These are phyloP conservation scores for Fusarium palustre DNA, from an alignment of 2,329 filamentous ascomycete genomes.

Conservation along the genomic window DNA sequence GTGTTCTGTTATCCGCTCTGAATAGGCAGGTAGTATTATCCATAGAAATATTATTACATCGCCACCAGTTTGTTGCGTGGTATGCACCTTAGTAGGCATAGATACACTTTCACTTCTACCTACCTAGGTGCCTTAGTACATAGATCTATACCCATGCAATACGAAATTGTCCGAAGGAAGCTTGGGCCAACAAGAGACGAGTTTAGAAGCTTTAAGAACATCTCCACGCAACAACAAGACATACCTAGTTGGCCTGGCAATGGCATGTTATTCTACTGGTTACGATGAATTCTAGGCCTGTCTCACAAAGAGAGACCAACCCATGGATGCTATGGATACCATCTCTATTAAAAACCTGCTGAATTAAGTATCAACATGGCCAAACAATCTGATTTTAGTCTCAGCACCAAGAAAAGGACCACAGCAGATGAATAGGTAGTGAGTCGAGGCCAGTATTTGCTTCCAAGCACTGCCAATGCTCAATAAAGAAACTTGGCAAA, in stretches of 20 bases:
- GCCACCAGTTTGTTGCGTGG: neutral
- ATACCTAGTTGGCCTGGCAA: neutral
- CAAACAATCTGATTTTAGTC: neutral
- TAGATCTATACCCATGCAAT: neutral
- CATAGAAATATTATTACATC: neutral
- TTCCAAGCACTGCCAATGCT: neutral
- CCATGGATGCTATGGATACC: no score
- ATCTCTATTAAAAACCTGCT: neutral
- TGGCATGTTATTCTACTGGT: neutral
- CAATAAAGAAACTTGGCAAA: neutral
- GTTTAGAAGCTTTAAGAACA: neutral
- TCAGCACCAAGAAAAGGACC: slow-evolving; percentile 10
- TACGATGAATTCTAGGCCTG: neutral
- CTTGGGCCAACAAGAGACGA: slow-evolving; percentile 1
- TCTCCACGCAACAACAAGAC: neutral
- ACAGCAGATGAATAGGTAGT: neutral
- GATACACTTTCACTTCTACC: neutral
- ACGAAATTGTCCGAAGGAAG: slow-evolving; percentile 8
- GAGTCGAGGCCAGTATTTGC: neutral
- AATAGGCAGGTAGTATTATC: neutral
- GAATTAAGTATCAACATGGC: neutral
- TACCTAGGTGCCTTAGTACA: no score
- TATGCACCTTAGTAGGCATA: no score
- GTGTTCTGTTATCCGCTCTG: neutral
- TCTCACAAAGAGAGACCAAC: neutral